These are phyloP conservation scores for Cyclotella cryptica DNA, from an alignment of 108 stramenopile species.

Conservation along the genomic window DNA sequence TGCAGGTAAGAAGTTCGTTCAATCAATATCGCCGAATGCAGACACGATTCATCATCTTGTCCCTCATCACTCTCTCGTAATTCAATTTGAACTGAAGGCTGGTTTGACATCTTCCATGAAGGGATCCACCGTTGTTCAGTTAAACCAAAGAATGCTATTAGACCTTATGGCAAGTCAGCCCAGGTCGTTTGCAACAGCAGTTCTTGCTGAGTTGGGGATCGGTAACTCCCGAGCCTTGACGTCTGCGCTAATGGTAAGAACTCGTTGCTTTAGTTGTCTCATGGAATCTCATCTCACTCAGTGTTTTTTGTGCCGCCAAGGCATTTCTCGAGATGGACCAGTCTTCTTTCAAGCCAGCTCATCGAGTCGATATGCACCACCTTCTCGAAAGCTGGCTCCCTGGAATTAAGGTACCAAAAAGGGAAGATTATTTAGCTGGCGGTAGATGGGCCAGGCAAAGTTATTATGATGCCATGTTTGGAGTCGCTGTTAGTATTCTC, in stretches of 20 bases:
- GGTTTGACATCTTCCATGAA: constrained; percentile 89
- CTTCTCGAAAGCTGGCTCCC: constrained; percentile 90
- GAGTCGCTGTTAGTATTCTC: constrained; percentile 75
- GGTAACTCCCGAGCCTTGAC: constrained; percentile 79
- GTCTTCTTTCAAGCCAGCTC: constrained; percentile 73
- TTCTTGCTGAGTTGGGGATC: constrained; percentile 87
- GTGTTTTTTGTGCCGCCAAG: constrained; percentile 14
- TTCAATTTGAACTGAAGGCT: constrained; percentile 21
- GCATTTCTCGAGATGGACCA: constrained; percentile 90
- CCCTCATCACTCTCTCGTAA: no score
- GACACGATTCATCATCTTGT: no score
- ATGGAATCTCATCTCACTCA: constrained; percentile 36
- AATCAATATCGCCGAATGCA: no score
- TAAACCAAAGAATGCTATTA: constrained; percentile 91
- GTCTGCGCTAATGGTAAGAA: constrained; percentile 54
- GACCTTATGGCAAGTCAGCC: constrained; percentile 91
- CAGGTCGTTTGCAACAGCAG: constrained; percentile 80
- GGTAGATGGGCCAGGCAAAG: constrained; percentile 91
- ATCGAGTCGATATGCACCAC: constrained; percentile 80
- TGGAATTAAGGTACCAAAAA: constrained; percentile 78
- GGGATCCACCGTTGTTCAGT: constrained; percentile 89
- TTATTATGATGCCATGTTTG: constrained; percentile 88
- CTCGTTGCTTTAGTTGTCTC: not conserved
- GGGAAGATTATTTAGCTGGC: constrained; percentile 91
- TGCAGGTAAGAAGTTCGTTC: constrained; percentile 49